Percentiles rank a stretch among this genome's conserved stretches.
phyloP scores from a whole-genome alignment of 2,329 filamentous ascomycete genomes.

The Verticillium longisporum region DNA sequence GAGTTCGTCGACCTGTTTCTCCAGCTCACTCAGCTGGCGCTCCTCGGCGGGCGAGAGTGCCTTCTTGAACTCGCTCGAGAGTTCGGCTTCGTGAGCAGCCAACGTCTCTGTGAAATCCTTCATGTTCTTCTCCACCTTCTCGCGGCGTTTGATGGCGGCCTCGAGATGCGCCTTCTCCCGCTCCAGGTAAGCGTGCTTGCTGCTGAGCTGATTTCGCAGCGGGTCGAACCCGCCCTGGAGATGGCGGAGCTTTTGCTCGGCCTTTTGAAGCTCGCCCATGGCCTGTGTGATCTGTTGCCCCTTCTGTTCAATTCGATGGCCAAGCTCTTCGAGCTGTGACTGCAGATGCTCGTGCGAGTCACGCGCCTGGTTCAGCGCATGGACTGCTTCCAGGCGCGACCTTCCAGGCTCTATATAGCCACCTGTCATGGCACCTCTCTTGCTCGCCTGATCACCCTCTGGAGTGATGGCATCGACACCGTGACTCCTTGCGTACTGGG shows the following conservation, averaged over 20 bases:
- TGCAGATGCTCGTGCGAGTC: constrained; percentile 65
- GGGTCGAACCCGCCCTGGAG: constrained; percentile 79
- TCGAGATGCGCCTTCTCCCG: constrained; percentile 69
- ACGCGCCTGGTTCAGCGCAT: constrained; percentile 66
- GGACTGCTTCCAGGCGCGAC: constrained; percentile 81
- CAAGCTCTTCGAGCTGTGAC: constrained; percentile 58
- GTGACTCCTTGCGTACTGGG: constrained; percentile 88
- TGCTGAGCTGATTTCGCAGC: constrained; percentile 67
- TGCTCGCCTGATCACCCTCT: constrained; percentile 91
- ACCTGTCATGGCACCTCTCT: constrained; percentile 90
- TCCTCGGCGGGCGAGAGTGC: constrained; percentile 79
- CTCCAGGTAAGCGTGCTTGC: constrained; percentile 68
- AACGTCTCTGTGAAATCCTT: constrained; percentile 71
- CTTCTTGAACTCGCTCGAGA: constrained; percentile 87
- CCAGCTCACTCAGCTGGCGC: constrained; percentile 65
- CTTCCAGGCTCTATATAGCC: constrained; percentile 83
- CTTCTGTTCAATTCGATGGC: constrained; percentile 64
- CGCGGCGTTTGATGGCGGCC: constrained; percentile 54
- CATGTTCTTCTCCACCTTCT: constrained; percentile 68
- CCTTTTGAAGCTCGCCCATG: constrained; percentile 76
- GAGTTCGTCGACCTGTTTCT: constrained; percentile 62
- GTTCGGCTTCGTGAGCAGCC: constrained; percentile 69
- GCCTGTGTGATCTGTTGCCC: constrained; percentile 86
- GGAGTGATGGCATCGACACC: constrained; percentile 89
- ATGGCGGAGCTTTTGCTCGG: constrained; percentile 70